A percentile compares a stretch with the other conserved stretches of the same genome.
Evolutionary conservation across 2,329 filamentous ascomycete species (phyloP).

Genomic region (Cladobotryum protrusum): DNA sequence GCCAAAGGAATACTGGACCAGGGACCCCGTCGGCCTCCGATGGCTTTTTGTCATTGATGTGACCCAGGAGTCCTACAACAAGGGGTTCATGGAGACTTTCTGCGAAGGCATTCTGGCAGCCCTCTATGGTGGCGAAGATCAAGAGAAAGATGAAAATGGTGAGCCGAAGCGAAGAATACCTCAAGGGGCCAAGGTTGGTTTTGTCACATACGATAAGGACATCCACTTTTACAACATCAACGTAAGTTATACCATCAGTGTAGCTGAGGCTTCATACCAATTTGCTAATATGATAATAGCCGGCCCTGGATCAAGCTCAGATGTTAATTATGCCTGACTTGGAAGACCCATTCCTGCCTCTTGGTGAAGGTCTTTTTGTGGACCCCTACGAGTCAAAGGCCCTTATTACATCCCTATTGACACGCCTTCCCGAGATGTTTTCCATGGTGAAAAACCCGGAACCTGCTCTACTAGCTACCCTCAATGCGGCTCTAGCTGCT

Average conservation of each 20-base stretch:
- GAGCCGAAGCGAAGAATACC: conserved; percentile 57
- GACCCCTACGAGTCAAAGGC: conserved; percentile 85
- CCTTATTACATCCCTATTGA: conserved; percentile 83
- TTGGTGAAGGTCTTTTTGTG: conserved; percentile 88
- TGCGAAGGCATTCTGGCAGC: conserved; percentile 83
- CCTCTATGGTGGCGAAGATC: conserved; percentile 65
- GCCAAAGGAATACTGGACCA: conserved; percentile 97
- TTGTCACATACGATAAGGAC: conserved; percentile 93
- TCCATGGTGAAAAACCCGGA: conserved; percentile 84
- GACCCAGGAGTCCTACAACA: conserved; percentile 83
- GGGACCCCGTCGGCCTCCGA: conserved; percentile 79
- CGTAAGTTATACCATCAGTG: conserved; percentile 41
- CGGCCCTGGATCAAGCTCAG: conserved; percentile 77
- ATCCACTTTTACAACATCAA: conserved; percentile 97
- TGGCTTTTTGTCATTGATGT: conserved; percentile 93
- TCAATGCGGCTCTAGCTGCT: conserved; percentile 79
- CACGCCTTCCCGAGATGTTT: conserved; percentile 78
- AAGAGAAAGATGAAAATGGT: conserved; percentile 43
- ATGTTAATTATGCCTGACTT: conserved; percentile 99
- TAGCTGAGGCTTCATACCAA: too few species aligned
- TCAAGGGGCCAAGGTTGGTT: conserved; percentile 78
- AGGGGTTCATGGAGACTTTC: conserved; percentile 83
- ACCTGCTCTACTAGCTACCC: conserved; percentile 74
- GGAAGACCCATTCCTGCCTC: conserved; percentile 89
- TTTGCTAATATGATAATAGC: conserved; percentile 32